Percentiles rank a stretch among this genome's conserved stretches.
These are phyloP conservation scores for Eremochloa ophiuroides DNA, from an alignment of 176 grass and related monocot genomes.

Conservation along the genomic window DNA sequence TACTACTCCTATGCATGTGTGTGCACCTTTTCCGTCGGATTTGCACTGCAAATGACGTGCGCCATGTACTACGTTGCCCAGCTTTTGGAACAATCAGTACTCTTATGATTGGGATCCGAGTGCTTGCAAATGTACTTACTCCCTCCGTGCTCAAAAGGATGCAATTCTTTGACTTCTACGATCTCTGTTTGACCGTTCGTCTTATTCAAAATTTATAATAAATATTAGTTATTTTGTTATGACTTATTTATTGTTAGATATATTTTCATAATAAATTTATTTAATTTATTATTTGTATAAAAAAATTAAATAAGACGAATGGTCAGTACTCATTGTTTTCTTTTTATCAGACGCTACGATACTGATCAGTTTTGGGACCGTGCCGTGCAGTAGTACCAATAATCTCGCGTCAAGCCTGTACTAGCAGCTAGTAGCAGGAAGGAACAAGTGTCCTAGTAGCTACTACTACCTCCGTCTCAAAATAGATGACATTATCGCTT, in stretches of 20 bases:
- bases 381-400: neutral
- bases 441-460: neutral
- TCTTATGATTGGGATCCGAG: neutral
- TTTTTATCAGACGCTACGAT: neutral
- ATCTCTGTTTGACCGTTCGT: no score
- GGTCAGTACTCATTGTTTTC: neutral
- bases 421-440: neutral
- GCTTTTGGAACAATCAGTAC: neutral
- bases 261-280: no score
- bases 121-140: neutral
- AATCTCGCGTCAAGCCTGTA: neutral
- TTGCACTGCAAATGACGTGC: constrained; percentile 33
- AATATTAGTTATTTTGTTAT: no score
- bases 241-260: no score
- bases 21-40: neutral
- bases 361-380: neutral
- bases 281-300: no score
- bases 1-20: neutral
- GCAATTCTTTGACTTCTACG: no score
- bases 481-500: no score
- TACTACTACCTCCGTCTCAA: no score
- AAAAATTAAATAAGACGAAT: no score
- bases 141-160: no score
- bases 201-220: no score
- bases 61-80: neutral